Percentiles rank a stretch among this genome's conserved stretches.
Evolutionary conservation across 768 basidiomycete genomes (phyloP).

Genomic region (Lentinula raphanica): DNA sequence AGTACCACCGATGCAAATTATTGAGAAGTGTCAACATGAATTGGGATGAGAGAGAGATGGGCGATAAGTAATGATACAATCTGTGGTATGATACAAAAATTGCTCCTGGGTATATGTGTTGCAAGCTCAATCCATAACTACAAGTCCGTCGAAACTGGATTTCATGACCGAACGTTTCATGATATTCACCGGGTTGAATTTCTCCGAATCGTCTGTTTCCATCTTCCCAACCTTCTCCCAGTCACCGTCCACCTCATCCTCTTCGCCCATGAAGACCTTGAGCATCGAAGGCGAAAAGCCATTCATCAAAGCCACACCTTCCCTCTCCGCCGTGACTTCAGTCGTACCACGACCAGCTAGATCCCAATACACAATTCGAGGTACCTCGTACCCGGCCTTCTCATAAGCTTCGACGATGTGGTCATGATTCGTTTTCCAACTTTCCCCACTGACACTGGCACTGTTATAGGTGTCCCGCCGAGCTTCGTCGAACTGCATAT

Average conservation of each 20-base stretch:
- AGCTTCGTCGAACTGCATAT: constrained; percentile 71
- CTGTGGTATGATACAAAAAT: not conserved
- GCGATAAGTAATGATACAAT: not conserved
- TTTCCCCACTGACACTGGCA: not conserved
- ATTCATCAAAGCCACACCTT: constrained; percentile 65
- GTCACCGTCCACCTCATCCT: constrained; percentile 21
- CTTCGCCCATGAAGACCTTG: constrained; percentile 66
- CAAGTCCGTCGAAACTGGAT: constrained; percentile 50
- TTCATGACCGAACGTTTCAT: constrained; percentile 44
- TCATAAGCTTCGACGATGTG: constrained; percentile 48
- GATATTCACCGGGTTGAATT: constrained; percentile 36
- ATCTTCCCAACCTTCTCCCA: constrained; percentile 18
- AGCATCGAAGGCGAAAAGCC: constrained; percentile 67
- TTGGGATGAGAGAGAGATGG: not conserved
- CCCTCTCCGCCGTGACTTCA: constrained; percentile 46
- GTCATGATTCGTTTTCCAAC: constrained; percentile 65
- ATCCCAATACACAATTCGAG: constrained; percentile 74
- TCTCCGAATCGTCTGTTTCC: constrained; percentile 18
- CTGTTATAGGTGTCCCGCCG: not conserved
- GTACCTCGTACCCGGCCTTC: constrained; percentile 64
- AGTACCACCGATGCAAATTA: no score
- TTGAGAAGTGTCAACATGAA: no score
- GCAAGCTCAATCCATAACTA: constrained; percentile 45
- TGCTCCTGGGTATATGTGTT: not conserved
- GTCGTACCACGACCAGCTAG: constrained; percentile 31